Base-by-base conservation (phyloP, 2,329 filamentous ascomycete genomes). In the Aspergillus luchuensis region DNA sequence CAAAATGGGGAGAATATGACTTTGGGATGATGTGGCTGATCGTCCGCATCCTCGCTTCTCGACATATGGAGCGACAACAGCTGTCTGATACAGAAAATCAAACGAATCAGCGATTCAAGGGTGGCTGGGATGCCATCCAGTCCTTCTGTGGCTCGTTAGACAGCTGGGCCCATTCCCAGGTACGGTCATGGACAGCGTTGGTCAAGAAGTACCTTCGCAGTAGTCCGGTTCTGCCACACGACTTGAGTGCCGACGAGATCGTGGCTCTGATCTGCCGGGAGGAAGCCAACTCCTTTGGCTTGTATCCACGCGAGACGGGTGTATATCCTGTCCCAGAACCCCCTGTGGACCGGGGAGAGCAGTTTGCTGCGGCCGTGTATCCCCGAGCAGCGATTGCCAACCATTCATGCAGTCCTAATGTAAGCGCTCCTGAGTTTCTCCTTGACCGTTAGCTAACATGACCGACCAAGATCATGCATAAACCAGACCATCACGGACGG, bases 11-110 rank as follows among this genome's bases (percentile, higher is more conserved):
- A 23, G 71, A 74, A 59, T 74, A 74, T 56, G 65, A 70, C 25
- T 74, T 73, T 33, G 72, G 72, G 15, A 73, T 74, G 72, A 38
- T 74, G 45, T 74, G 72, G 72, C 30, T 74, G 57, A 72, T 74
- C 61, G 67, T 74, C 7, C 71, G 72, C 5, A 50, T 72, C 6
- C 64, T 74, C 13, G 70, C 72, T 7, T 66, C 63, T 13, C 63
- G 70, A 30, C 59, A 69, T 30, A 11, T 57, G 8, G 62, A 70
- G 48, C 7, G 11, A 6, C 45, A 30, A 3, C 41, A 15, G 39
- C 52, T 4, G n/a, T 15, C 6, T 30, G 19, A n/a, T 21, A 41
- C 1, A 5, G 5, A 53, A 11, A 36, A 5, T n/a, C 19, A 25
- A 13, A n/a, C n/a, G 13, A 15, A 30, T 8, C 51, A 17, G n/a